Percentiles rank a stretch among this genome's conserved stretches.
phyloP scores from a whole-genome alignment of 768 basidiomycete species.

The Lepiota brunneoincarnata region DNA sequence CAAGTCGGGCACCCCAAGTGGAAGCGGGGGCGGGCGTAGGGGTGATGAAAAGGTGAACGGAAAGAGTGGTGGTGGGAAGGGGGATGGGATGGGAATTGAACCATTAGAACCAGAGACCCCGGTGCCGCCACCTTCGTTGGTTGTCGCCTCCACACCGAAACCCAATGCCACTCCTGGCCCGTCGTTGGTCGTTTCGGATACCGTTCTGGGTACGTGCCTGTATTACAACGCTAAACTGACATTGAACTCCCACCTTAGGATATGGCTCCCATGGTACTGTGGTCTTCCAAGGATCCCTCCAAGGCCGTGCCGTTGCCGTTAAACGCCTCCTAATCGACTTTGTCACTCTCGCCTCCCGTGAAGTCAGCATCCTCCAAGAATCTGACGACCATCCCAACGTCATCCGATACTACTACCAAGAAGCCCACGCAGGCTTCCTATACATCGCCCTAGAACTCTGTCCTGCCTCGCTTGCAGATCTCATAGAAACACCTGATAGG shows the following conservation, averaged over 20 bases:
- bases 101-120: constrained; percentile 28
- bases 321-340: constrained; percentile 95
- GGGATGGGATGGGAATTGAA: constrained; percentile 19
- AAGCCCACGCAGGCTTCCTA: constrained; percentile 88
- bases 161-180: constrained; percentile 29
- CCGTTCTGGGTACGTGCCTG: constrained; percentile 58
- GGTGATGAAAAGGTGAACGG: constrained; percentile 22
- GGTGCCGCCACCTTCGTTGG: constrained; percentile 19
- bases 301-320: constrained; percentile 97
- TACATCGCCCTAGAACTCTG: constrained; percentile 98
- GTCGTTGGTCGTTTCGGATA: constrained; percentile 71
- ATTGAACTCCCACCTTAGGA: constrained; percentile 43
- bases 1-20: constrained; percentile 23
- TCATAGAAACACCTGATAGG: constrained; percentile 74
- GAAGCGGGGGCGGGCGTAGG: constrained; percentile 40
- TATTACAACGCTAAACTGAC: neutral
- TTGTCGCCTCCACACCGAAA: constrained; percentile 22
- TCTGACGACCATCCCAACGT: constrained; percentile 99
- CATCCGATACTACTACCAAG: constrained; percentile 97
- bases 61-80: neutral
- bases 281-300: constrained; percentile 91
- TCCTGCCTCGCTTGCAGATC: constrained; percentile 84
- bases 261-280: constrained; percentile 97
- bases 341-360: constrained; percentile 89
- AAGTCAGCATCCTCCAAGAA: constrained; percentile 93